These are phyloP conservation scores for Cyclocybe aegerita DNA, from an alignment of 768 basidiomycete species.

Conservation along the genomic window DNA sequence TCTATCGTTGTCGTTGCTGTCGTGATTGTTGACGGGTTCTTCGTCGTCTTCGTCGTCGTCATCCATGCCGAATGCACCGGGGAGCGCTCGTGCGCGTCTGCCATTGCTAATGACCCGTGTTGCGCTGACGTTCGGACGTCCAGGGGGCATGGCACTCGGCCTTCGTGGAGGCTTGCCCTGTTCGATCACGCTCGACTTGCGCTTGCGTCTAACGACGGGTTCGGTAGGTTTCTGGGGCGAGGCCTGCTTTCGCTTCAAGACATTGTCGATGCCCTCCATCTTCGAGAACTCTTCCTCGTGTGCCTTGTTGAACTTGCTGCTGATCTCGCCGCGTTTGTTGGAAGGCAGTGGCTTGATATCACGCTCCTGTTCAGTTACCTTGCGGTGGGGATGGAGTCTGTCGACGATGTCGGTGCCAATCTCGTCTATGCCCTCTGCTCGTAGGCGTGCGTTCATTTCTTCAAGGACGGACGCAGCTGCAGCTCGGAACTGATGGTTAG, in stretches of 20 bases:
- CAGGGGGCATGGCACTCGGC: constrained; percentile 22
- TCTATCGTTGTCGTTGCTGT: constrained; percentile 20
- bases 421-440: constrained; percentile 51
- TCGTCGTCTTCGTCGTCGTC: constrained; percentile 45
- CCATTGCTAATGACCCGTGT: constrained; percentile 50
- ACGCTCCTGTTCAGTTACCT: constrained; percentile 10
- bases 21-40: constrained; percentile 13
- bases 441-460: constrained; percentile 79
- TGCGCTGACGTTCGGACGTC: constrained; percentile 27
- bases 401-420: constrained; percentile 46
- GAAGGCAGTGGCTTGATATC: constrained; percentile 32
- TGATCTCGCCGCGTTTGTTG: constrained; percentile 27
- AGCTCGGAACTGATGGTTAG: constrained; percentile 63
- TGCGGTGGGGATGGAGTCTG: constrained; percentile 33
- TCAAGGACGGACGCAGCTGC: constrained; percentile 73
- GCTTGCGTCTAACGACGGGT: constrained; percentile 37
- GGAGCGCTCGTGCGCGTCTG: constrained; percentile 43
- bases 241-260: constrained; percentile 29
- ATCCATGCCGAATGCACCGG: constrained; percentile 60
- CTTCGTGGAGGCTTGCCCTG: constrained; percentile 21
- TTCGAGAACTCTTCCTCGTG: constrained; percentile 68
- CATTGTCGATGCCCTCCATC: constrained; percentile 73
- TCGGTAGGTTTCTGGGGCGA: constrained; percentile 13
- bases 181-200: constrained; percentile 54
- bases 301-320: constrained; percentile 51